These are phyloP conservation scores for Diaporthe vexans DNA, from an alignment of 2,329 filamentous ascomycete genomes.

Conservation along the genomic window DNA sequence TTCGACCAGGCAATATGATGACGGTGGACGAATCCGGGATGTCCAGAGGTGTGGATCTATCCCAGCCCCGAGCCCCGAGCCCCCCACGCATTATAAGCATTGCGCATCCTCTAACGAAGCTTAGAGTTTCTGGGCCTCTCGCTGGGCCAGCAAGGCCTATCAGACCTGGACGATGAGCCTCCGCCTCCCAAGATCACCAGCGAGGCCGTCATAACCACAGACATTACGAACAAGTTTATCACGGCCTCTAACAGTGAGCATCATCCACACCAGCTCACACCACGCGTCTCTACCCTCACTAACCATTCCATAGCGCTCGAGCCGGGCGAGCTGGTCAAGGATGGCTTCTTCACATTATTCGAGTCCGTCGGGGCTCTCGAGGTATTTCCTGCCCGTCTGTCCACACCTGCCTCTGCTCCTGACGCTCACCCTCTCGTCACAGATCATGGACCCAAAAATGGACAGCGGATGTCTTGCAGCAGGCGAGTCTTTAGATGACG, in stretches of 20 bases:
- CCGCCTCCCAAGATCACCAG: slow-evolving; percentile 58
- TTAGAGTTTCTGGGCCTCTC: slow-evolving; percentile 59
- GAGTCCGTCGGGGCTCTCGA: slow-evolving; percentile 92
- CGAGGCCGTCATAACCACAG: slow-evolving; percentile 67
- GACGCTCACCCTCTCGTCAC: slow-evolving; percentile 37
- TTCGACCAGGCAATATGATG: slow-evolving; percentile 25
- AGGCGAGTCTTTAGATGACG: slow-evolving; percentile 85
- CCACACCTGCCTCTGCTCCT: background rate
- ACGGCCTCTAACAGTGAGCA: slow-evolving; percentile 66
- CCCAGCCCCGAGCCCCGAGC: slow-evolving; percentile 12
- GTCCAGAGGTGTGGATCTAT: slow-evolving; percentile 35
- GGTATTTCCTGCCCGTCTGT: slow-evolving; percentile 54
- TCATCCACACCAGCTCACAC: slow-evolving; percentile 29
- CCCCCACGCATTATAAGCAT: slow-evolving; percentile 24
- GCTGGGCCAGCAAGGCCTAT: slow-evolving; percentile 51
- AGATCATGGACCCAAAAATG: slow-evolving; percentile 99
- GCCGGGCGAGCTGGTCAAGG: slow-evolving; percentile 89
- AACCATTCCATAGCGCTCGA: slow-evolving; percentile 70
- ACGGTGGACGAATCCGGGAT: slow-evolving; percentile 36
- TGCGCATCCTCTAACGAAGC: slow-evolving; percentile 35
- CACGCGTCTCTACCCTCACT: slow-evolving; percentile 9
- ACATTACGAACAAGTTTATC: slow-evolving; percentile 71
- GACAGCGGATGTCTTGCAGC: slow-evolving; percentile 88
- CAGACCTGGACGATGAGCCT: slow-evolving; percentile 43
- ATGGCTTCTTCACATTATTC: slow-evolving; percentile 94